Evolutionary conservation across 2,329 filamentous ascomycete species (phyloP), one percentile per base, ranked within the genome.

Genomic region (Metarhizium brunneum): DNA sequence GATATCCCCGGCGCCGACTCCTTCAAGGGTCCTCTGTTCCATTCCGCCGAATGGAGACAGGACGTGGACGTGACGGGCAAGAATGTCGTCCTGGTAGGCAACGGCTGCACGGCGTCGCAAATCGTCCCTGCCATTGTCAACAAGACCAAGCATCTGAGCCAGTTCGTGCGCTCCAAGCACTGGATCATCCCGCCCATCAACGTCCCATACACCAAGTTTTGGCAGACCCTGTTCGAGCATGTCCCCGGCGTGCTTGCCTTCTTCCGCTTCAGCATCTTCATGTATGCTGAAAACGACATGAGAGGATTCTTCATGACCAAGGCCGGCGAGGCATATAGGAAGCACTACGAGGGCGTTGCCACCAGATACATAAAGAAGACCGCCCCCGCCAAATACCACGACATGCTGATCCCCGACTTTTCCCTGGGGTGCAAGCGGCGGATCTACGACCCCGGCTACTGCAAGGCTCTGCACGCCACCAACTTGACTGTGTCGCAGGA

Each of bases 351-450:
- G 7, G 67, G 66, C 18, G 57, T 61, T 11, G 66, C 73, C 2
- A 76, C 79, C 57, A 66, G n/a, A 11, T 73, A 68, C 61, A 64
- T 75, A 73, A 61, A 72, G 56, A 62, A 65, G 4, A 70, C 66
- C 1, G 79, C 79, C 0, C 84, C 84, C 0, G 69, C 76, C 52
- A 79, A 83, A 65, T 87, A 86, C 57, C 79, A 82, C 58, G 77
- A 83, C 35, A 73, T 84, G 6, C 65, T 87, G 40, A 81, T 82
- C 0, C 84, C 84, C 0, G 76, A 86, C 52, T 87, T 84, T 56
- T 74, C 77, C 48, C 67, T 85, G 14, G 82, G 83, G 1, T 86
- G 83, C 69, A 87, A 86, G 68, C 71, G 84, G n/a, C 74, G 82
- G 14, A 78, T 87, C 54, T 79, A 79, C 54, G 82, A 86, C 57